These are phyloP conservation scores for Salix viminalis DNA, from an alignment of 345 rosid species.

Conservation along the genomic window DNA sequence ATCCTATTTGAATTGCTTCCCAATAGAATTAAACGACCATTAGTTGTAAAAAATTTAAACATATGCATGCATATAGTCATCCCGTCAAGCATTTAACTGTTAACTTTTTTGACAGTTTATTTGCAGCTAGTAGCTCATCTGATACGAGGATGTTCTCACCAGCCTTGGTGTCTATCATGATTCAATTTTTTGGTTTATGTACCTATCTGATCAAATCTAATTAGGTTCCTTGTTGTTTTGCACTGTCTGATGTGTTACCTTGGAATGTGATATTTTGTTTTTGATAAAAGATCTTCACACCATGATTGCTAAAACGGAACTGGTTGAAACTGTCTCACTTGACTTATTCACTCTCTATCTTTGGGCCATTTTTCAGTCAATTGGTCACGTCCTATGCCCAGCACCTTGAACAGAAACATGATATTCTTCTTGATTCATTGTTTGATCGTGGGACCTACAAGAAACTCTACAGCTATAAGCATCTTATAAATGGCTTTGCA, in stretches of 20 bases:
- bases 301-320: neutral
- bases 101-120: neutral
- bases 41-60: neutral
- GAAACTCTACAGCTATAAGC: conserved; percentile 92
- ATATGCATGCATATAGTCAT: neutral
- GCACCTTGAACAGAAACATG: conserved; percentile 91
- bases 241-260: neutral
- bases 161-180: neutral
- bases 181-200: neutral
- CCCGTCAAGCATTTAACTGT: neutral
- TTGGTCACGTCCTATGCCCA: conserved; percentile 68
- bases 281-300: neutral
- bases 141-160: neutral
- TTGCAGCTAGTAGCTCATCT: neutral
- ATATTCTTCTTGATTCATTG: conserved; percentile 77
- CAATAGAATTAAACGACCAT: neutral
- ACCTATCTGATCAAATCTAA: neutral
- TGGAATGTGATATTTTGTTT: neutral
- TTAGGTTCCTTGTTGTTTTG: neutral
- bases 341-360: neutral
- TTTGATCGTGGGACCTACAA: conserved; percentile 72
- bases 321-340: neutral
- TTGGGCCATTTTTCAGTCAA: conserved; percentile 48
- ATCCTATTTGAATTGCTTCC: neutral
- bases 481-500: conserved; percentile 92